phyloP scores from a whole-genome alignment of 163 green algal genomes.

The Prototheca wickerhamii region DNA sequence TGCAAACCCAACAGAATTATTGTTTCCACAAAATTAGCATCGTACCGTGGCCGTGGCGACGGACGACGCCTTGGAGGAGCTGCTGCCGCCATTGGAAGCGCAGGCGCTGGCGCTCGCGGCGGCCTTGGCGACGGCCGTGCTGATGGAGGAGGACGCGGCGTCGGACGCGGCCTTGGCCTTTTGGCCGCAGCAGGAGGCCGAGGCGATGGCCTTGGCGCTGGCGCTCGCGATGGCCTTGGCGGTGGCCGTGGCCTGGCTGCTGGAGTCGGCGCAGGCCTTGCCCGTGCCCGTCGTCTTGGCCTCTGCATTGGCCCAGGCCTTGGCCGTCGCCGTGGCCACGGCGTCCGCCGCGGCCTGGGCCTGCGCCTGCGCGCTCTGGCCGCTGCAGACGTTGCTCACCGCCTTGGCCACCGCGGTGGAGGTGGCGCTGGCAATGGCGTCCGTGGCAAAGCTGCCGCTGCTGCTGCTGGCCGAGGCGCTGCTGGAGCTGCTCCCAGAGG shows the following conservation, averaged over 20 bases:
- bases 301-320: background rate
- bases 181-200: background rate
- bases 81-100: background rate
- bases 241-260: background rate
- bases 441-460: background rate
- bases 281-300: conserved; percentile 5
- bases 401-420: conserved; percentile 1
- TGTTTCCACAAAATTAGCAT: no score
- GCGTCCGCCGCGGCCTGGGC: conserved; percentile 2
- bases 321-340: conserved; percentile 3
- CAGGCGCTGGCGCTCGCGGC: background rate
- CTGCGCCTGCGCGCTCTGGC: background rate
- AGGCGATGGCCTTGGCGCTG: background rate
- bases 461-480: background rate
- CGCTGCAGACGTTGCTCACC: conserved; percentile 4
- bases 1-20: background rate
- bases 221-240: background rate
- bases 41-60: background rate
- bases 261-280: conserved; percentile 5
- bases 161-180: background rate
- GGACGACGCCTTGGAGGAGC: background rate
- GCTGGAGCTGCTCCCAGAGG: conserved; percentile 5
- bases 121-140: background rate
- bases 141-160: background rate
- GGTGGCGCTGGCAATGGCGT: conserved; percentile 6